phyloP scores from a whole-genome alignment of 768 basidiomycete species.

The Cystofilobasidium ferigula region DNA sequence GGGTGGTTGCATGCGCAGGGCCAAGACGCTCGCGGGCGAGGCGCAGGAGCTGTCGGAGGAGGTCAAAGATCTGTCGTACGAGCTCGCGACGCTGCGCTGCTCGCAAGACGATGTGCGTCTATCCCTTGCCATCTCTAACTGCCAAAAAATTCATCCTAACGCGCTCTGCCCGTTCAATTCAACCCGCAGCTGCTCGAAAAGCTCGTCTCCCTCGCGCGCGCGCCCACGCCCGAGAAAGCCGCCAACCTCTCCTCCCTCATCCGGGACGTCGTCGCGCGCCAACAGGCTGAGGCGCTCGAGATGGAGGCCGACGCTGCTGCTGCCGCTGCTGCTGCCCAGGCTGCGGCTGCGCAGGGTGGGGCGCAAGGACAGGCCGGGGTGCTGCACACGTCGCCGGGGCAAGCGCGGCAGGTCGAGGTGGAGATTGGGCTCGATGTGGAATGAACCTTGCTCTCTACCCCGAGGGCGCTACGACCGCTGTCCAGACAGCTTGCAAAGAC shows the following conservation, averaged over 20 bases:
- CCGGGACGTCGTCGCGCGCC: conserved; percentile 9
- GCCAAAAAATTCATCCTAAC: no score
- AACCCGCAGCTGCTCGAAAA: conserved; percentile 18
- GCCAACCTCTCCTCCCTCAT: conserved; percentile 11
- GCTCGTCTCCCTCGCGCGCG: conserved; percentile 19
- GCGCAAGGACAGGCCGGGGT: no score
- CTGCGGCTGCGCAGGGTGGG: no score
- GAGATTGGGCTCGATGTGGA: background rate
- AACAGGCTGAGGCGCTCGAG: conserved; percentile 1
- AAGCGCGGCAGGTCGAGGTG: background rate
- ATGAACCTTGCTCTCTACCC: background rate
- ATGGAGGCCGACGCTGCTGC: background rate
- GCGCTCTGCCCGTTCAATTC: no score
- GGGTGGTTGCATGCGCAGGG: no score
- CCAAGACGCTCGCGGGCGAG: conserved; percentile 7
- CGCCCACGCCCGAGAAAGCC: conserved; percentile 11
- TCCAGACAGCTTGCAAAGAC: no score
- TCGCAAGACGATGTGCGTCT: conserved; percentile 13
- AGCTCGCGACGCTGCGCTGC: background rate
- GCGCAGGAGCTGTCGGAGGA: conserved; percentile 10
- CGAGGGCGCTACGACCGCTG: no score
- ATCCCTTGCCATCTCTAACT: no score
- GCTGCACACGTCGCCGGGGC: background rate
- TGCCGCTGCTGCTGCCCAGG: background rate
- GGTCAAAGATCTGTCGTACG: background rate